Evolutionary conservation across 2,329 filamentous ascomycete species (phyloP).

Genomic region (Aureobasidium pullulans): DNA sequence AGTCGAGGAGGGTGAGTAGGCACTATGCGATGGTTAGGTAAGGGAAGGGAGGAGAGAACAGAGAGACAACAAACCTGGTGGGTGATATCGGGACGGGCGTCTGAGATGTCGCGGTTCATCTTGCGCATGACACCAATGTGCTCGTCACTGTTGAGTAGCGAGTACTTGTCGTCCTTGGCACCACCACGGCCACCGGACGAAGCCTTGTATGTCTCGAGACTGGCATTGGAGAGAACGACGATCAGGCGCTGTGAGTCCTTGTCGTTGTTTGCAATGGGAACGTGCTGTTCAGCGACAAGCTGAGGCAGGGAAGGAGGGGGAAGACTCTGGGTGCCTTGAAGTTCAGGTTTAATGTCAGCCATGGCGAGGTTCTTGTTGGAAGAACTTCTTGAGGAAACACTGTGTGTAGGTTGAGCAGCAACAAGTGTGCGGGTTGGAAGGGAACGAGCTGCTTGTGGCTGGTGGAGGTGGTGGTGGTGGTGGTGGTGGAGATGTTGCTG

Average conservation of each 20-base stretch:
- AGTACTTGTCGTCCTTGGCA: conserved; percentile 87
- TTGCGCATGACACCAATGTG: conserved; percentile 99
- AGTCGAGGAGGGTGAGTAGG: conserved; percentile 91
- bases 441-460: neutral
- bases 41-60: neutral
- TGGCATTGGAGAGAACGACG: conserved; percentile 93
- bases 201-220: conserved; percentile 94
- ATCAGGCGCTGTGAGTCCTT: conserved; percentile 89
- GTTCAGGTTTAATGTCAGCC: conserved; percentile 16
- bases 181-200: conserved; percentile 52
- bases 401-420: conserved; percentile 14
- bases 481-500: neutral
- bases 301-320: conserved; percentile 85
- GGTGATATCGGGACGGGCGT: conserved; percentile 94
- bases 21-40: conserved; percentile 52
- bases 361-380: conserved; percentile 18
- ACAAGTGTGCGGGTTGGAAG: conserved; percentile 9
- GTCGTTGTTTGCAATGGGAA: conserved; percentile 74
- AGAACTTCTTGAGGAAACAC: conserved; percentile 14
- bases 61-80: conserved; percentile 67
- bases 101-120: conserved; percentile 98
- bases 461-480: neutral
- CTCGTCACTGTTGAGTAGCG: conserved; percentile 95
- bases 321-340: conserved; percentile 72
- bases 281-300: conserved; percentile 86